Conservation (phyloP, 192 early-diverging fungal genomes). For the Podochytrium sp. region DNA sequence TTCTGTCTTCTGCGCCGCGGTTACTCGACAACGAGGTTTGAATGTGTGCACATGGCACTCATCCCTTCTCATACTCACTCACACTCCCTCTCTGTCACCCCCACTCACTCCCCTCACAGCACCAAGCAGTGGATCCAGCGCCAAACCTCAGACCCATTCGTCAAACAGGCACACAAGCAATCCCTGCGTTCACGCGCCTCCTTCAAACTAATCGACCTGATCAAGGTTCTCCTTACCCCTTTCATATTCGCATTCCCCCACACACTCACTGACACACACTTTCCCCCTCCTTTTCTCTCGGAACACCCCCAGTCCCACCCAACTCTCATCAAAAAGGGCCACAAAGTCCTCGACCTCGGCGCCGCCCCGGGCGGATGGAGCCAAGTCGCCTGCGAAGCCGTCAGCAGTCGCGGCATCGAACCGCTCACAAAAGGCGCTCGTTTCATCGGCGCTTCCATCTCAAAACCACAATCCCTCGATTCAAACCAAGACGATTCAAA, state of each 20-base stretch:
- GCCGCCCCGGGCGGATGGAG: conserved; percentile 26
- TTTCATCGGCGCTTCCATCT: neutral
- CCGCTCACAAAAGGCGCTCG: conserved; percentile 5
- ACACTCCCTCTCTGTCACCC: neutral
- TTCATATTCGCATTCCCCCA: neutral
- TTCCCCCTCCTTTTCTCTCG: too few species aligned
- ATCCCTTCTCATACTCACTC: too few species aligned
- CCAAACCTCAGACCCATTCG: conserved; percentile 17
- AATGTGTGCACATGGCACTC: too few species aligned
- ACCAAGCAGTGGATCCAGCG: conserved; percentile 29
- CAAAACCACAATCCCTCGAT: neutral
- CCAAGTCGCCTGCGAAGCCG: conserved; percentile 19
- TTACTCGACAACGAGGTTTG: conserved; percentile 11
- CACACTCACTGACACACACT: neutral
- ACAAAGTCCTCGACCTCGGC: conserved; percentile 21
- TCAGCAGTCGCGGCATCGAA: conserved; percentile 12
- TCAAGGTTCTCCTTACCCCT: neutral
- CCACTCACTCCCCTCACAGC: neutral
- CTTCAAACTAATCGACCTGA: conserved; percentile 17
- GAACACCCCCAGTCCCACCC: conserved; percentile 2
- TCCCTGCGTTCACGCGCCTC: conserved; percentile 21
- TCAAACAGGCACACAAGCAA: conserved; percentile 26
- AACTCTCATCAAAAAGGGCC: conserved; percentile 10
- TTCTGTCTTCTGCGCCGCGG: neutral
- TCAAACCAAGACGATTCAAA: neutral